Evolutionary conservation across 2,329 filamentous ascomycete genomes (phyloP).

Genomic region (Claviceps pazoutovae): DNA sequence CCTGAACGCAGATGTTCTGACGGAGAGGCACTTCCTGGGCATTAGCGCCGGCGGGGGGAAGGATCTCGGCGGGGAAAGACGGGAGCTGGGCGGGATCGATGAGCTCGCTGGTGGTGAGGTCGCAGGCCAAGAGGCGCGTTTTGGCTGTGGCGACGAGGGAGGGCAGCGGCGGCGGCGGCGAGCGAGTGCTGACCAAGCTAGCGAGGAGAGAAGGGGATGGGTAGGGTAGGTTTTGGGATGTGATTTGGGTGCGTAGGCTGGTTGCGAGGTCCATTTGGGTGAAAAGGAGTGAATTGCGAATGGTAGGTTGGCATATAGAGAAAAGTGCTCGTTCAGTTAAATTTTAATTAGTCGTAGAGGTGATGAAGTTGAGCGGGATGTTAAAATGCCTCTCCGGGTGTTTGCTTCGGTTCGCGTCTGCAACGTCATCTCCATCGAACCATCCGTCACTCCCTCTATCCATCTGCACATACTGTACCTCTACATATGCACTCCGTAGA

Average conservation of each 20-base stretch:
- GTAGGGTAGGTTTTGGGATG: conserved; percentile 38
- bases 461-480: not conserved
- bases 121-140: conserved; percentile 64
- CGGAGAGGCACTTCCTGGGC: conserved; percentile 42
- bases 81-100: conserved; percentile 27
- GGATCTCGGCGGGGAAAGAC: conserved; percentile 40
- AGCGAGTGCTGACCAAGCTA: conserved; percentile 43
- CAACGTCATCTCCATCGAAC: not conserved
- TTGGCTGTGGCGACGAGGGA: conserved; percentile 67
- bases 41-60: conserved; percentile 27
- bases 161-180: conserved; percentile 46
- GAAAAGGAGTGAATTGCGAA: too few relatives aligned
- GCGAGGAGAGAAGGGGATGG: conserved; percentile 47
- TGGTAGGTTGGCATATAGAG: too few relatives aligned
- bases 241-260: conserved; percentile 27
- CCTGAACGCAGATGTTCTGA: conserved; percentile 59
- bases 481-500: too few relatives aligned
- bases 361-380: too few relatives aligned
- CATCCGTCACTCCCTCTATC: not conserved
- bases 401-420: not conserved
- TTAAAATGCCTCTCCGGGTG: not conserved
- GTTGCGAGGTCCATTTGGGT: conserved; percentile 11
- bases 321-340: too few relatives aligned
- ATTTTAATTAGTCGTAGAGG: too few relatives aligned
- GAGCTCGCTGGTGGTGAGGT: conserved; percentile 46